Evolutionary conservation across 495 filamentous ascomycete species (phyloP).

Genomic region (Neurospora sp.): DNA sequence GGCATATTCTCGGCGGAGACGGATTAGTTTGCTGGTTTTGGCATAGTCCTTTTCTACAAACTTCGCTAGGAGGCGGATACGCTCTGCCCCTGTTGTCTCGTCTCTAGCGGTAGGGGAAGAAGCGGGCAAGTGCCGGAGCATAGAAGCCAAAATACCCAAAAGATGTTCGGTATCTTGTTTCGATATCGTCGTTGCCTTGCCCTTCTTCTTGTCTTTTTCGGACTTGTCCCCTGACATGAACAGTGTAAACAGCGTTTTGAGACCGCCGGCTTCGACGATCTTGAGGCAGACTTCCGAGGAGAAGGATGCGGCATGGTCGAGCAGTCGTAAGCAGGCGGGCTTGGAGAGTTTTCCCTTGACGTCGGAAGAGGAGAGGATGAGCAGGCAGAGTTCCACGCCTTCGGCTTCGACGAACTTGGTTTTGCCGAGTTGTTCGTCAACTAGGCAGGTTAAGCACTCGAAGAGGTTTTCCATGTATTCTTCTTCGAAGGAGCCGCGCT

Average conservation of each 20-base stretch:
- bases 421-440: conserved; percentile 68
- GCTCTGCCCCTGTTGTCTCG: conserved; percentile 30
- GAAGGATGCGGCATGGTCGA: conserved; percentile 66
- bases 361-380: conserved; percentile 48
- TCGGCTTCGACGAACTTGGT: conserved; percentile 78
- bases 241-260: conserved; percentile 74
- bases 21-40: too few species aligned
- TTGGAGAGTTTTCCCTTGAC: conserved; percentile 67
- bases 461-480: conserved; percentile 94
- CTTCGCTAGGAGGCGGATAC: conserved; percentile 82
- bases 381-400: conserved; percentile 79
- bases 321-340: conserved; percentile 59
- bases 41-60: conserved; percentile 93
- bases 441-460: conserved; percentile 68
- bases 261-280: conserved; percentile 72
- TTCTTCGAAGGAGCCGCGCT: conserved; percentile 79
- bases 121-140: conserved; percentile 70
- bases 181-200: conserved; percentile 36
- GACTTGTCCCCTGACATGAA: conserved; percentile 49
- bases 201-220: conserved; percentile 59
- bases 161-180: conserved; percentile 58
- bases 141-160: conserved; percentile 75
- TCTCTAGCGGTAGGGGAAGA: conserved; percentile 35
- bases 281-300: conserved; percentile 53
- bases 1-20: conserved; percentile 62